Evolutionary conservation across 441 rosid species (phyloP), one percentile per base, ranked within the genome.

Genomic region (Pelargonium fulgidum): DNA sequence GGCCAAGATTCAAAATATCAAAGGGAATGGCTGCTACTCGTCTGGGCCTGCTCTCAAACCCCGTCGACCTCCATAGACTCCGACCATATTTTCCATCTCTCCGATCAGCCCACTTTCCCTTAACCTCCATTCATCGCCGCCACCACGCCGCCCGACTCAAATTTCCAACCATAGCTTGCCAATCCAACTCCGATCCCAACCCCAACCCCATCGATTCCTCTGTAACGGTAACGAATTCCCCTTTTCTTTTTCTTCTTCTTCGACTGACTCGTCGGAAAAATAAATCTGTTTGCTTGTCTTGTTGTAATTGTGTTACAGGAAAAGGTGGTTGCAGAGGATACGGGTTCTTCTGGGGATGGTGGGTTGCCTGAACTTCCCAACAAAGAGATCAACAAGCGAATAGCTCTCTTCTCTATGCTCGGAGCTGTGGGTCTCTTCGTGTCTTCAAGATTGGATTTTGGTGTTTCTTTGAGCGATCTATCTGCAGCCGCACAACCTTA

Each of bases 381-480:
- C 73, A 87, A 79, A 42, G 78, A 73, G 79, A 59, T 86, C n/a
- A 91, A 85, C 42, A 83, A 77, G 77, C 81, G 72, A 77, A 79
- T 91, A 29, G 91, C 91, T 10, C 75, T 67, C 20, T 81, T 75
- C 70, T 84, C 93, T 68, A 73, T 81, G n/a, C 66, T 85, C 62
- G 89, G 83, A 0, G 90, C 93, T 0, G 76, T 82, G 66, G 85
- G 86, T 1, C 85, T 91, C 67, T 89, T 89, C 81, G 66, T 86
- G 48, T 87, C 86, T 0, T 65, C 81, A 0, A 73, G 95, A 77
- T 81, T 89, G 17, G 95, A 91, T 83, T 79, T 91, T 56, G 97
- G 97, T 70, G 82, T 89, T 69, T 91, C 95, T 4, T 78, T 89
- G 75, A 89, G 85, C 80, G 95, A 89, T 78, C 79, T 89, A 54